These are phyloP conservation scores for Fusarium protoensiforme DNA, from an alignment of 2,329 filamentous ascomycete genomes.

Conservation along the genomic window DNA sequence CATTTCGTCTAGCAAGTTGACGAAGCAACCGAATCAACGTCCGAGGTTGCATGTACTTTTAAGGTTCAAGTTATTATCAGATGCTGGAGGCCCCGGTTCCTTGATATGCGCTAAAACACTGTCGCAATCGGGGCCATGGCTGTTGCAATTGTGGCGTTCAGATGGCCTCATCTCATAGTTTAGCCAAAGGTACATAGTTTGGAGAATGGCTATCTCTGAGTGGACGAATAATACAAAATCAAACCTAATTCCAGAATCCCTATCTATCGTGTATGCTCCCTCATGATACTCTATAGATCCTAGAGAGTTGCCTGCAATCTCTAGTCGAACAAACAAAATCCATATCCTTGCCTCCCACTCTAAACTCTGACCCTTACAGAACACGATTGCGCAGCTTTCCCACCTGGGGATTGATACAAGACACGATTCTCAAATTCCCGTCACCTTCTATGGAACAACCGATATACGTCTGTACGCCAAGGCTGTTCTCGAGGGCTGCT, in stretches of 20 bases:
- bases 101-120: not conserved
- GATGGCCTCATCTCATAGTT: not conserved
- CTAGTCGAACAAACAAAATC: not conserved
- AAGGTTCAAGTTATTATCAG: not conserved
- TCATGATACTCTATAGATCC: not conserved
- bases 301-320: not conserved
- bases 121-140: not conserved
- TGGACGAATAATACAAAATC: not conserved
- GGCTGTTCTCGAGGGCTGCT: not conserved
- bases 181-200: not conserved
- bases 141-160: not conserved
- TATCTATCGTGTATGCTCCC: not conserved
- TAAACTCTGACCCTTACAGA: not conserved
- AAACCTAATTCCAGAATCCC: not conserved
- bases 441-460: not conserved
- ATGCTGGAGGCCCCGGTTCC: not conserved
- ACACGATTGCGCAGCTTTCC: not conserved
- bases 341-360: not conserved
- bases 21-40: not conserved
- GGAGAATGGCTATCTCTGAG: not conserved
- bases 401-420: constrained; percentile 13
- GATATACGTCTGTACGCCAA: constrained; percentile 10
- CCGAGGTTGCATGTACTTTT: not conserved
- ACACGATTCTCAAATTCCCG: not conserved
- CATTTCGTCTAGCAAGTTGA: not conserved